phyloP scores from a whole-genome alignment of 495 filamentous ascomycete genomes.

The Pyronema domesticum region DNA sequence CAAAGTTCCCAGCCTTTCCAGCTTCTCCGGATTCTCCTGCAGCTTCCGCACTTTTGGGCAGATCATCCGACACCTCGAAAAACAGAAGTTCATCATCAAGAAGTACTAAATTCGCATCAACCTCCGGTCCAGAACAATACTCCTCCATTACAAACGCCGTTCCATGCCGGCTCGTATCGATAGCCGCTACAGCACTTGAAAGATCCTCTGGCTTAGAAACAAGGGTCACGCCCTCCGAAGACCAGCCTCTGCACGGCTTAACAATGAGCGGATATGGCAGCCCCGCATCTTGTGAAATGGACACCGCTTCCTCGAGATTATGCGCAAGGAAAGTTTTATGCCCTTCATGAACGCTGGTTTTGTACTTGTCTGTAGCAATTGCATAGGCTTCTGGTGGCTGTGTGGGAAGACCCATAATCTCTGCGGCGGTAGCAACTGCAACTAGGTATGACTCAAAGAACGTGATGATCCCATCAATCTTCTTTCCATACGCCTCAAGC shows the following conservation, averaged over 20 bases:
- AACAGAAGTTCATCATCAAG: conserved; percentile 34
- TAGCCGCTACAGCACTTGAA: neutral
- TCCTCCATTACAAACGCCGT: conserved; percentile 10
- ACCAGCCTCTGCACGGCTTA: conserved; percentile 30
- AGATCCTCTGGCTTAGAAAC: conserved; percentile 14
- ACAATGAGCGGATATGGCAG: conserved; percentile 30
- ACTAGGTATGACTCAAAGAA: neutral
- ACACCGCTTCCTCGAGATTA: neutral
- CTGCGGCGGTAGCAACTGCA: neutral
- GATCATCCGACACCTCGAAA: conserved; percentile 35
- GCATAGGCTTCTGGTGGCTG: neutral
- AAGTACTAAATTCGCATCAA: conserved; percentile 37
- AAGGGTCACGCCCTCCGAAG: conserved; percentile 30
- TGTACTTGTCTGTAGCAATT: neutral
- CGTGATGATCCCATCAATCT: neutral
- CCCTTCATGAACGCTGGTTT: too few relatives aligned
- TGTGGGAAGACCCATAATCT: neutral
- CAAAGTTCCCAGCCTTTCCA: conserved; percentile 23
- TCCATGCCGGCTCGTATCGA: conserved; percentile 13
- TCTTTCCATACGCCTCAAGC: neutral
- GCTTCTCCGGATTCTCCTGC: conserved; percentile 25
- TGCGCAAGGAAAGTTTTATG: too few relatives aligned
- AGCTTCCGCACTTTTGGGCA: too few relatives aligned
- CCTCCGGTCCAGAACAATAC: conserved; percentile 30
- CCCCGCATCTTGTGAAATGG: too few relatives aligned